Evolutionary conservation across 371 early-diverging fungal genomes (phyloP).

Genomic region (Rhizomucor pusillus): DNA sequence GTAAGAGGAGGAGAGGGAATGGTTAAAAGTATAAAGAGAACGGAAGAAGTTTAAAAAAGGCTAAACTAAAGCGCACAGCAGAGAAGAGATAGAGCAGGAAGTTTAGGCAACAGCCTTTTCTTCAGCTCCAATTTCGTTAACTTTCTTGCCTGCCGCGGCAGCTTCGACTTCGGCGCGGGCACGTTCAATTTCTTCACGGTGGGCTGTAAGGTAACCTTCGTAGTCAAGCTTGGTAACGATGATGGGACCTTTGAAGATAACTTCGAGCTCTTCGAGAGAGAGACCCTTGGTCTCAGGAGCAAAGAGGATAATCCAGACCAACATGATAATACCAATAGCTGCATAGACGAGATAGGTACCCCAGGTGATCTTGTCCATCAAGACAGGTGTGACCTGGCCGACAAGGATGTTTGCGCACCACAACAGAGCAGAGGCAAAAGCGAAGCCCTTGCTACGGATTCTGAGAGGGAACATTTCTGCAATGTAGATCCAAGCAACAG

Average conservation of each 20-base stretch:
- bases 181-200: slow-evolving; percentile 28
- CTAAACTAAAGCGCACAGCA: no score
- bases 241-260: slow-evolving; percentile 36
- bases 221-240: slow-evolving; percentile 31
- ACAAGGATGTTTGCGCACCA: slow-evolving; percentile 79
- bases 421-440: slow-evolving; percentile 69
- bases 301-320: slow-evolving; percentile 48
- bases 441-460: slow-evolving; percentile 49
- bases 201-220: slow-evolving; percentile 20
- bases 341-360: slow-evolving; percentile 63
- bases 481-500: slow-evolving; percentile 56
- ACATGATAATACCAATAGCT: slow-evolving; percentile 55
- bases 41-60: no score
- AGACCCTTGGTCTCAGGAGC: slow-evolving; percentile 64
- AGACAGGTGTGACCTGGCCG: slow-evolving; percentile 46
- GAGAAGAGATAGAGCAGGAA: neutral
- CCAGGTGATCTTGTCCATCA: slow-evolving; percentile 45
- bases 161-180: slow-evolving; percentile 25
- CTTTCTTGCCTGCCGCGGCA: slow-evolving; percentile 8
- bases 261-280: slow-evolving; percentile 54
- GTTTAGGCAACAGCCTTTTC: slow-evolving; percentile 4
- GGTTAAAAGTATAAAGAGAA: no score
- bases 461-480: slow-evolving; percentile 65
- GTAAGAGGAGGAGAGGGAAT: no score
- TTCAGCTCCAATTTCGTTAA: neutral